Evolutionary conservation across 2,329 filamentous ascomycete genomes (phyloP).

Genomic region (Stylonectria norvegica): DNA sequence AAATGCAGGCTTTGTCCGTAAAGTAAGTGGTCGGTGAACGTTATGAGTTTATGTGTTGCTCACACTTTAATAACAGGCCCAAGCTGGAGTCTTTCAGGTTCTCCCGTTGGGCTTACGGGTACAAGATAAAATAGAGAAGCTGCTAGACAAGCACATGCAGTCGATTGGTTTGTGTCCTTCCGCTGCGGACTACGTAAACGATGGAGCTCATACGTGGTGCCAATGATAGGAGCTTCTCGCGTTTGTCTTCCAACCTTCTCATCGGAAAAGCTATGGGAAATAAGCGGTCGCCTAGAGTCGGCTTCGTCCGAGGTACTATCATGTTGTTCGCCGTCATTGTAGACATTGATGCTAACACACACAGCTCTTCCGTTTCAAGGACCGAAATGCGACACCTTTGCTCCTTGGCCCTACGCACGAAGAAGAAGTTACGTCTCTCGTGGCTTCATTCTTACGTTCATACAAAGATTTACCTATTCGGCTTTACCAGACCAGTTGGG

Average conservation of each 20-base stretch:
- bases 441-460: constrained; percentile 69
- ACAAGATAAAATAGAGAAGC: constrained; percentile 77
- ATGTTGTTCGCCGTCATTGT: neutral
- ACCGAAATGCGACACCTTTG: constrained; percentile 71
- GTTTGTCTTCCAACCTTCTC: constrained; percentile 81
- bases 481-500: constrained; percentile 79
- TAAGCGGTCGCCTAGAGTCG: constrained; percentile 74
- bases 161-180: constrained; percentile 53
- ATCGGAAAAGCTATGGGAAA: constrained; percentile 77
- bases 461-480: constrained; percentile 83
- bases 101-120: constrained; percentile 83
- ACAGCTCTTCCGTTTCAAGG: constrained; percentile 74
- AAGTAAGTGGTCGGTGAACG: constrained; percentile 46
- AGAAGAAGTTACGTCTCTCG: constrained; percentile 86
- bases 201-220: constrained; percentile 9
- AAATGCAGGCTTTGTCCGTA: constrained; percentile 69
- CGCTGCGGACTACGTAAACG: neutral
- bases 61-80: constrained; percentile 50
- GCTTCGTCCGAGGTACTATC: constrained; percentile 64
- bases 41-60: constrained; percentile 1
- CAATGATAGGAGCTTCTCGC: constrained; percentile 67
- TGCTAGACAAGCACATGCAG: constrained; percentile 89
- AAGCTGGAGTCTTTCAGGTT: constrained; percentile 89
- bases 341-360: constrained; percentile 20
- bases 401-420: constrained; percentile 92